Evolutionary conservation across 495 filamentous ascomycete species (phyloP).

Genomic region (Penicillium psychrofluorescens): DNA sequence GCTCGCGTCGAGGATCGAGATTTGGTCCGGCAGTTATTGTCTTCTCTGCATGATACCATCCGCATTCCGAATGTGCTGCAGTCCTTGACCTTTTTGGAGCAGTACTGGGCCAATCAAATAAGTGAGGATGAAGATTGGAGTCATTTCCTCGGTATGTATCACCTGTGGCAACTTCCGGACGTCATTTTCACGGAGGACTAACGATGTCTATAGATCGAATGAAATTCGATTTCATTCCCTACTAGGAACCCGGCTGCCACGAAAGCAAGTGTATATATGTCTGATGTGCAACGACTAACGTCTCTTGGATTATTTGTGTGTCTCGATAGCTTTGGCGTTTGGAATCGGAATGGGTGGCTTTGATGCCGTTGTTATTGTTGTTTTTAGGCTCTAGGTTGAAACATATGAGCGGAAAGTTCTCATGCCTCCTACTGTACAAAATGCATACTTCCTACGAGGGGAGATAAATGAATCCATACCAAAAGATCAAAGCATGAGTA

Average conservation of each 20-base stretch:
- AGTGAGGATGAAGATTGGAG: slow-evolving; percentile 39
- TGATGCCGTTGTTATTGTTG: background rate
- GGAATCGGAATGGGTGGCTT: no score
- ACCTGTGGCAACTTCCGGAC: background rate
- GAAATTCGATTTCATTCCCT: slow-evolving; percentile 42
- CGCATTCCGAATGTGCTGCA: slow-evolving; percentile 40
- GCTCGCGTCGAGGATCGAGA: slow-evolving; percentile 33
- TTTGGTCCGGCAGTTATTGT: slow-evolving; percentile 25
- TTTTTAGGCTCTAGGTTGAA: background rate
- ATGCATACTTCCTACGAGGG: no score
- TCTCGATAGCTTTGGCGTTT: no score
- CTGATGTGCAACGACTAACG: slow-evolving; percentile 15
- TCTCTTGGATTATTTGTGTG: background rate
- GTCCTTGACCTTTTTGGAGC: slow-evolving; percentile 36
- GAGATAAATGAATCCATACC: no score
- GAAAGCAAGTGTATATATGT: slow-evolving; percentile 7
- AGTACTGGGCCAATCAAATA: slow-evolving; percentile 33
- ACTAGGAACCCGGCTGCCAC: slow-evolving; percentile 12
- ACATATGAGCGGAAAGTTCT: no score
- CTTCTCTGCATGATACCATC: slow-evolving; percentile 36
- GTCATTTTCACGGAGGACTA: slow-evolving; percentile 3
- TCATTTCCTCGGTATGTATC: slow-evolving; percentile 32
- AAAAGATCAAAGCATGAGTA: no score
- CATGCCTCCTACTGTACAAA: no score
- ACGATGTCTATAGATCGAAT: slow-evolving; percentile 30